These are phyloP conservation scores for Taiwanofungus camphoratus DNA, from an alignment of 1,284 basidiomycete genomes.

Conservation along the genomic window DNA sequence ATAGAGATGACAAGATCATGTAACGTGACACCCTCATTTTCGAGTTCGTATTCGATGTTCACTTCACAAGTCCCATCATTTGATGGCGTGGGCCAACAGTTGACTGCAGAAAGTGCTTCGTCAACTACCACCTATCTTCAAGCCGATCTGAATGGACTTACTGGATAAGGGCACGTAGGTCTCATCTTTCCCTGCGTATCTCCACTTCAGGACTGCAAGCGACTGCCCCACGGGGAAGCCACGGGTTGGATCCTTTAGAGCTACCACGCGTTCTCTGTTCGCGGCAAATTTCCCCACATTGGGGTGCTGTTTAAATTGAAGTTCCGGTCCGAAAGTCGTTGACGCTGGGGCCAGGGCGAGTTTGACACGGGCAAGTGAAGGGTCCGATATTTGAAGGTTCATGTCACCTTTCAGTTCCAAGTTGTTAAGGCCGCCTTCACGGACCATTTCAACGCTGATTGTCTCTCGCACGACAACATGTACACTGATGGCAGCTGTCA, in stretches of 20 bases:
- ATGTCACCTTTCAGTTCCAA: constrained; percentile 94
- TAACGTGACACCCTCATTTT: constrained; percentile 75
- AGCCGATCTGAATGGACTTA: constrained; percentile 36
- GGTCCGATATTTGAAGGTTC: constrained; percentile 84
- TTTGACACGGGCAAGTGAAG: constrained; percentile 71
- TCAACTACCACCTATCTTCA: constrained; percentile 6
- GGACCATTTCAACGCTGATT: constrained; percentile 74
- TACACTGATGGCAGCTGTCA: constrained; percentile 44
- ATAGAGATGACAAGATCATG: constrained; percentile 88
- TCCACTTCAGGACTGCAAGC: constrained; percentile 90
- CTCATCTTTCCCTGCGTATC: constrained; percentile 89
- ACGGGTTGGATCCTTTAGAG: constrained; percentile 79
- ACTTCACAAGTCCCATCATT: constrained; percentile 90
- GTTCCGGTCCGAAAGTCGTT: constrained; percentile 60
- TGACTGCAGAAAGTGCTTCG: constrained; percentile 49
- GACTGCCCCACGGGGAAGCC: constrained; percentile 87
- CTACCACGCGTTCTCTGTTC: constrained; percentile 65
- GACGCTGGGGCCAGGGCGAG: constrained; percentile 60
- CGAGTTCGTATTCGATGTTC: constrained; percentile 95
- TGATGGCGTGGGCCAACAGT: constrained; percentile 92
- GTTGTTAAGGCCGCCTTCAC: constrained; percentile 87
- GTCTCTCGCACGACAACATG: constrained; percentile 86
- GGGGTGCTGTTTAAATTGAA: constrained; percentile 97
- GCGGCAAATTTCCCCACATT: constrained; percentile 86
- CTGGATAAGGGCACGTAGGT: constrained; percentile 86